Evolutionary conservation across 768 basidiomycete species (phyloP).

Genomic region (Macrolepiota albuminosa): DNA sequence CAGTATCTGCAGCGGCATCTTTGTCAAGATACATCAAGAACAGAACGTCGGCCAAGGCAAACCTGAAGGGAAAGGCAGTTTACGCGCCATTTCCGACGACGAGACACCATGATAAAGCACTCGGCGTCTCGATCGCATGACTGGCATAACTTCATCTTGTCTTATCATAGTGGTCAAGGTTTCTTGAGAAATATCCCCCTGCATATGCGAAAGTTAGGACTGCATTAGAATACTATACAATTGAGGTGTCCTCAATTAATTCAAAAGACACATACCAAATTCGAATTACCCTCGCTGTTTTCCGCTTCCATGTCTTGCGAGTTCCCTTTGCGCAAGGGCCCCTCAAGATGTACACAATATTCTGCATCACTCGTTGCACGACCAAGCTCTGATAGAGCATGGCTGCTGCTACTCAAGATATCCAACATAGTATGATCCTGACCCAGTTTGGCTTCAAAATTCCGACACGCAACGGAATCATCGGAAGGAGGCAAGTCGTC

Average conservation of each 20-base stretch:
- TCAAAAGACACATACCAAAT: conserved; percentile 13
- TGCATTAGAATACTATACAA: neutral
- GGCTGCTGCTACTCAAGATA: conserved; percentile 2
- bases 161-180: conserved; percentile 69
- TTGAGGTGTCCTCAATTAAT: neutral
- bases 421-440: conserved; percentile 41
- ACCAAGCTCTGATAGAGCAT: neutral
- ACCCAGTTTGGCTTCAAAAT: conserved; percentile 49
- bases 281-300: neutral
- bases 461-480: conserved; percentile 37
- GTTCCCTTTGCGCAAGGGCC: neutral
- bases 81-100: conserved; percentile 35
- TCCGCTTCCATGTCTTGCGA: neutral
- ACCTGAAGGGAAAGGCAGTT: conserved; percentile 60
- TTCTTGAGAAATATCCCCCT: conserved; percentile 74
- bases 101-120: conserved; percentile 39
- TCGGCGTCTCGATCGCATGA: conserved; percentile 48
- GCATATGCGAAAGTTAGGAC: conserved; percentile 1
- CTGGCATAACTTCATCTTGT: conserved; percentile 62
- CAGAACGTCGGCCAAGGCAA: conserved; percentile 13
- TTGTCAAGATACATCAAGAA: neutral
- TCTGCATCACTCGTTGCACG: neutral
- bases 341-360: neutral
- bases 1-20: conserved; percentile 35
- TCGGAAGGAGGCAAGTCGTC: conserved; percentile 55